These are phyloP conservation scores for Boletus rex-veris DNA, from an alignment of 768 basidiomycete species.

Conservation along the genomic window DNA sequence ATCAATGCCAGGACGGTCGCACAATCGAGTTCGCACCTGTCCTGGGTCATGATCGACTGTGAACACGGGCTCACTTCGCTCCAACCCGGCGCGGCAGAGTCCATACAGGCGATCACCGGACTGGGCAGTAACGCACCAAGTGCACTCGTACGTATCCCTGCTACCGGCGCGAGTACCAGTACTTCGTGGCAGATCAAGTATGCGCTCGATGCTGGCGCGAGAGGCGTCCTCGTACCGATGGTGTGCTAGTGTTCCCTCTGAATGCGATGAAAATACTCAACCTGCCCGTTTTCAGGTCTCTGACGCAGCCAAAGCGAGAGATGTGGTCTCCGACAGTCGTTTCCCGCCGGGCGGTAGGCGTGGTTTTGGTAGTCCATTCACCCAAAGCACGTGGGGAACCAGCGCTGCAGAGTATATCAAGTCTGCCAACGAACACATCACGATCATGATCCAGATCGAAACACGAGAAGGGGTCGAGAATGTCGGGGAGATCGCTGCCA, in stretches of 20 bases:
- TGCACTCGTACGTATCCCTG: conserved; percentile 58
- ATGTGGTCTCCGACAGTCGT: conserved; percentile 53
- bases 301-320: conserved; percentile 51
- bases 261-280: neutral
- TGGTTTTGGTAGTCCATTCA: conserved; percentile 65
- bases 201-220: conserved; percentile 64
- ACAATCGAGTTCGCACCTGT: conserved; percentile 49
- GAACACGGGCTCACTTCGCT: conserved; percentile 62
- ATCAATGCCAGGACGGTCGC: conserved; percentile 59
- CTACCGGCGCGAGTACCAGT: conserved; percentile 53
- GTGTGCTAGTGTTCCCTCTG: conserved; percentile 31
- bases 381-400: conserved; percentile 56
- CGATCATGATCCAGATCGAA: conserved; percentile 68
- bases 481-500: conserved; percentile 53
- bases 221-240: conserved; percentile 66
- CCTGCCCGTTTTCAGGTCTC: conserved; percentile 40
- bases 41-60: conserved; percentile 66
- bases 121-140: conserved; percentile 45
- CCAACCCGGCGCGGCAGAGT: conserved; percentile 54
- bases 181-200: conserved; percentile 72
- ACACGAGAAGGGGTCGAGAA: conserved; percentile 57
- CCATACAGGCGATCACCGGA: conserved; percentile 50
- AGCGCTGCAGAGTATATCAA: conserved; percentile 48
- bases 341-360: conserved; percentile 63
- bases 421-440: conserved; percentile 51